Evolutionary conservation across 129 eudicot species (phyloP).

Genomic region (Glebionis coronaria): DNA sequence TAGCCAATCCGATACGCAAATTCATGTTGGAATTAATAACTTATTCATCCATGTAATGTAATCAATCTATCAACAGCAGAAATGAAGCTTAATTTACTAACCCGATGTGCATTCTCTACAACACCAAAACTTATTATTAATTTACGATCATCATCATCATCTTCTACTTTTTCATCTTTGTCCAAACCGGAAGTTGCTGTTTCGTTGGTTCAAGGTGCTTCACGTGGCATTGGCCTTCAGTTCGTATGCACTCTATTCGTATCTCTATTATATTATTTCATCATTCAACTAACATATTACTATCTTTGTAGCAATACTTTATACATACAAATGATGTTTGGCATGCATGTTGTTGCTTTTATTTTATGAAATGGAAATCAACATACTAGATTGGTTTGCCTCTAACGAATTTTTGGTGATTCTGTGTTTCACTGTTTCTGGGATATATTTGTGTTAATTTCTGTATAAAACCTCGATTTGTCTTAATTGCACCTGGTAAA

Average conservation of each 20-base stretch:
- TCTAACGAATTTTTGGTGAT: too few relatives aligned
- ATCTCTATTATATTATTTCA: background rate
- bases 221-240: slow-evolving; percentile 95
- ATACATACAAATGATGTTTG: too few relatives aligned
- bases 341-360: too few relatives aligned
- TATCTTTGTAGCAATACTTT: background rate
- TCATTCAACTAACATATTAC: background rate
- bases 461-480: too few relatives aligned
- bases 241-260: slow-evolving; percentile 43
- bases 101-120: slow-evolving; percentile 14
- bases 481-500: too few relatives aligned
- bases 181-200: slow-evolving; percentile 45
- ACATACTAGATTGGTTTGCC: too few relatives aligned
- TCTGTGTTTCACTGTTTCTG: too few relatives aligned
- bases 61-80: background rate
- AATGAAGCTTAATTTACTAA: slow-evolving; percentile 44
- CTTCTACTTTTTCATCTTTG: slow-evolving; percentile 20
- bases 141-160: slow-evolving; percentile 28
- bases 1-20: too few relatives aligned
- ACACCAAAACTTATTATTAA: slow-evolving; percentile 27
- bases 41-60: too few relatives aligned
- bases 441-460: too few relatives aligned
- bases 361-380: too few relatives aligned
- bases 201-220: slow-evolving; percentile 97
- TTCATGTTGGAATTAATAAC: too few relatives aligned